phyloP scores from a whole-genome alignment of 805 yeast species.

The Komagataella phaffii region DNA sequence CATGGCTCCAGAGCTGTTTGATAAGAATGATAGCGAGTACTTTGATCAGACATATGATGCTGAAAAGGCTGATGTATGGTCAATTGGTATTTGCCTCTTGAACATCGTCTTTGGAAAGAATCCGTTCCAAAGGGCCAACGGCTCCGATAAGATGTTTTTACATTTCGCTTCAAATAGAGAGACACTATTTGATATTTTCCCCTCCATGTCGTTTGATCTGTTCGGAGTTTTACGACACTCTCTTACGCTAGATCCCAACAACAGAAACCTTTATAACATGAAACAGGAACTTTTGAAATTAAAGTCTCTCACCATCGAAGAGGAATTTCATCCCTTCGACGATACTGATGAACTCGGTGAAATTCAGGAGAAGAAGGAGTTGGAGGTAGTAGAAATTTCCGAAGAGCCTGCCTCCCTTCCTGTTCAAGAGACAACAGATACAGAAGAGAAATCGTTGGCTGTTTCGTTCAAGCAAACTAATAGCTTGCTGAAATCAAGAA shows the following conservation, averaged over 20 bases:
- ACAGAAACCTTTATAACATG: conserved; percentile 56
- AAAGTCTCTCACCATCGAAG: conserved; percentile 72
- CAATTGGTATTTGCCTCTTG: conserved; percentile 36
- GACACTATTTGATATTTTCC: conserved; percentile 82
- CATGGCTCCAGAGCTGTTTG: conserved; percentile 38
- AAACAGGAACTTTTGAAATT: conserved; percentile 45
- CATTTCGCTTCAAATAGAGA: conserved; percentile 84
- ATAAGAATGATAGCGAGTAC: neutral
- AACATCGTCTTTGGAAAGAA: conserved; percentile 37
- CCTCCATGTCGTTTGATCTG: conserved; percentile 76
- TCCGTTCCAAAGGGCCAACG: conserved; percentile 30
- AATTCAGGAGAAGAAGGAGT: neutral
- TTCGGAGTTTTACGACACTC: conserved; percentile 72
- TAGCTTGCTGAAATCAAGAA: conserved; percentile 15
- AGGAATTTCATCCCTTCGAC: conserved; percentile 28
- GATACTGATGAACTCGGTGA: conserved; percentile 2
- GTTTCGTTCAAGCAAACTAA: conserved; percentile 11
- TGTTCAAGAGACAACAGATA: conserved; percentile 1
- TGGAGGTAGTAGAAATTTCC: neutral
- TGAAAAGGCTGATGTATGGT: conserved; percentile 38
- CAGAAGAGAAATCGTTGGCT: conserved; percentile 3
- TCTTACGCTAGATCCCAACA: conserved; percentile 75
- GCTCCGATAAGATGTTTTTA: conserved; percentile 57
- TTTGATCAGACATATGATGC: conserved; percentile 21
- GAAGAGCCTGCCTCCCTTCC: neutral